Percentiles rank a stretch among this genome's conserved stretches.
Conservation (phyloP, 169 alveolate species). For the Plasmodium fragile region DNA sequence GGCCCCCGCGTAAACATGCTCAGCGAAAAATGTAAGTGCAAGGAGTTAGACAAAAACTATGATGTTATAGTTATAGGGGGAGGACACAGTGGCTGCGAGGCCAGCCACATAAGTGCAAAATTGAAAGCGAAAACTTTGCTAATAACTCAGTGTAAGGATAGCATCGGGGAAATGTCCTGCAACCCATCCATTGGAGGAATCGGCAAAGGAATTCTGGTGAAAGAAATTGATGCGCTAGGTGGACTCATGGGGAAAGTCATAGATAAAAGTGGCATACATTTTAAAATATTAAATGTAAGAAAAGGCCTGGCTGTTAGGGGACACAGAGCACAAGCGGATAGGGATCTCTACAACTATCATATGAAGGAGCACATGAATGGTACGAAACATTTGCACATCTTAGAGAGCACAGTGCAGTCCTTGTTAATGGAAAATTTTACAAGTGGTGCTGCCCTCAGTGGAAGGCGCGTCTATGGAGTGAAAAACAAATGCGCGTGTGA, state of each 20-base stretch:
- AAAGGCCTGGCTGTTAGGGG: slow-evolving; percentile 95
- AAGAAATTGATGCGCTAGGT: slow-evolving; percentile 95
- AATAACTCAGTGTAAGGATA: slow-evolving; percentile 85
- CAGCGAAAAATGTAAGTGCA: slow-evolving; percentile 19
- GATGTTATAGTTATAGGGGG: slow-evolving; percentile 95
- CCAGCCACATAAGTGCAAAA: slow-evolving; percentile 93
- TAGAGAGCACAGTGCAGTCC: slow-evolving; percentile 83
- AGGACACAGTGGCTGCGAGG: slow-evolving; percentile 96
- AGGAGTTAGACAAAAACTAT: slow-evolving; percentile 28
- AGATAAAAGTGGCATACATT: slow-evolving; percentile 91
- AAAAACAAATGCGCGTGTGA: slow-evolving; percentile 78
- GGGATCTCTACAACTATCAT: slow-evolving; percentile 88
- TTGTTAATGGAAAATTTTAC: slow-evolving; percentile 33
- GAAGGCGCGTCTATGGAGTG: slow-evolving; percentile 77
- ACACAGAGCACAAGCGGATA: slow-evolving; percentile 92
- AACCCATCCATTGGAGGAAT: slow-evolving; percentile 95
- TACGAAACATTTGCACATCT: slow-evolving; percentile 26
- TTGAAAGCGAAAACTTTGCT: slow-evolving; percentile 91
- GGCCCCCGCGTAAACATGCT: not conserved
- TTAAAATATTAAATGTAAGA: slow-evolving; percentile 89
- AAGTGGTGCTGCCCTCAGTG: slow-evolving; percentile 47
- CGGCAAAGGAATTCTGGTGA: slow-evolving; percentile 93
- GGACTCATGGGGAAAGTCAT: slow-evolving; percentile 92
- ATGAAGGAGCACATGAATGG: slow-evolving; percentile 76
- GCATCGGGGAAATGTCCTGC: slow-evolving; percentile 91